Evolutionary conservation across 805 yeast genomes (phyloP).

Genomic region (Candida adriatica): DNA sequence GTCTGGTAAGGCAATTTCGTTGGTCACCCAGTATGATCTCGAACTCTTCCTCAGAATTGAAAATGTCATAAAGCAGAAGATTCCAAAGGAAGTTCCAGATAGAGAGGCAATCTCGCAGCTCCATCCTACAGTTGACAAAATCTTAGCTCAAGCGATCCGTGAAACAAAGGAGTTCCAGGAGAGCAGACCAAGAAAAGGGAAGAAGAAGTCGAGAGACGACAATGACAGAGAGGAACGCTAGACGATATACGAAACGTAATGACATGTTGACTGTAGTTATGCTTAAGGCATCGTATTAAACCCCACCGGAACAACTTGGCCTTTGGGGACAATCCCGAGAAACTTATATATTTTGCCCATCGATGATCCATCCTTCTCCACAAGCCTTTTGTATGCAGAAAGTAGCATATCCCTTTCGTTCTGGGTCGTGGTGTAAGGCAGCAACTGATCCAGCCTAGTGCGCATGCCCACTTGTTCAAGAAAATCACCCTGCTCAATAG

Average conservation of each 20-base stretch:
- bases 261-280: too few relatives aligned
- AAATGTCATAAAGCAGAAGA: conserved; percentile 72
- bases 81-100: conserved; percentile 78
- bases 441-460: conserved; percentile 55
- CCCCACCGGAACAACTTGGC: conserved; percentile 10
- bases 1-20: conserved; percentile 78
- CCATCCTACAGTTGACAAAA: conserved; percentile 85
- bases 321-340: conserved; percentile 50
- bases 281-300: conserved; percentile 1
- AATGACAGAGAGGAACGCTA: conserved; percentile 22
- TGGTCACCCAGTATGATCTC: conserved; percentile 92
- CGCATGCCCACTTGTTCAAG: conserved; percentile 70
- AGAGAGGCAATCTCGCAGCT: conserved; percentile 70
- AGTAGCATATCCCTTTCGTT: conserved; percentile 46
- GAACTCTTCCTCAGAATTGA: conserved; percentile 87
- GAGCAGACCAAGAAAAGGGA: conserved; percentile 14
- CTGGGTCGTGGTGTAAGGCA: conserved; percentile 32
- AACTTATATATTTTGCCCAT: conserved; percentile 81
- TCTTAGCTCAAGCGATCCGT: conserved; percentile 80
- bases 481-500: conserved; percentile 75
- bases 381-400: conserved; percentile 53
- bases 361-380: conserved; percentile 48
- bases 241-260: too few relatives aligned
- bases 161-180: conserved; percentile 27
- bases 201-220: conserved; percentile 17